Evolutionary conservation across 2,329 filamentous ascomycete species (phyloP), one percentile per base, ranked within the genome.

Genomic region (Colletotrichum cuscutae): DNA sequence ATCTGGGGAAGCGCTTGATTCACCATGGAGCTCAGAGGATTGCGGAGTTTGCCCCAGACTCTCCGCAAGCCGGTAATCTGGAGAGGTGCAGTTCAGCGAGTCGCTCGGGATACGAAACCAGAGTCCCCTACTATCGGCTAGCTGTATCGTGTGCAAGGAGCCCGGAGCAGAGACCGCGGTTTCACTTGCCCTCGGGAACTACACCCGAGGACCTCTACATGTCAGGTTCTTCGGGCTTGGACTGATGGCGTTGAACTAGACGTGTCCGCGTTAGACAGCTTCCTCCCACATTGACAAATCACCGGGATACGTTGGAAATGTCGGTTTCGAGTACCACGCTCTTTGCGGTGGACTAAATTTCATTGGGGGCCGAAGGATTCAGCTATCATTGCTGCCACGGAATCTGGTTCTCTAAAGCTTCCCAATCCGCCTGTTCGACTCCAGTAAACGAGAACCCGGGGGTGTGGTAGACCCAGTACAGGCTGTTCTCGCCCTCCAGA

Each of bases 351-450:
- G 4, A 35, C 32, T 9, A 5, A 15, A 4, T 22, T 4, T 2
- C 15, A 12, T 42, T 15, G 5, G 37, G n/a, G 30, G 6, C 19
- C 2, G 11, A 15, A 19, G 19, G 19, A 35, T 24, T 12, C 61
- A 19, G 1, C 8, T 5, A 11, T 65, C 53, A 49, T 2, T 26
- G 26, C 4, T 66, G 54, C 61, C 67, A 65, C 0, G 52, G 46
- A 0, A 60, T 60, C 49, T 68, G 65, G 12, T 72, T 68, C 13
- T 73, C 71, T 22, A 73, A 24, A 0, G 65, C 46, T 28, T 71
- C 71, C 71, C 71, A 73, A 15, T 73, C 71, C 5, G 71, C 24
- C 61, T 65, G 56, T 32, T 70, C 71, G 11, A 65, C 71, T 2
- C 71, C 71, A 5, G 71, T 73, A 1, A 65, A 65, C 5, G 32